Conservation (phyloP, 1,284 basidiomycete species). For the Meira miltonrushii region DNA sequence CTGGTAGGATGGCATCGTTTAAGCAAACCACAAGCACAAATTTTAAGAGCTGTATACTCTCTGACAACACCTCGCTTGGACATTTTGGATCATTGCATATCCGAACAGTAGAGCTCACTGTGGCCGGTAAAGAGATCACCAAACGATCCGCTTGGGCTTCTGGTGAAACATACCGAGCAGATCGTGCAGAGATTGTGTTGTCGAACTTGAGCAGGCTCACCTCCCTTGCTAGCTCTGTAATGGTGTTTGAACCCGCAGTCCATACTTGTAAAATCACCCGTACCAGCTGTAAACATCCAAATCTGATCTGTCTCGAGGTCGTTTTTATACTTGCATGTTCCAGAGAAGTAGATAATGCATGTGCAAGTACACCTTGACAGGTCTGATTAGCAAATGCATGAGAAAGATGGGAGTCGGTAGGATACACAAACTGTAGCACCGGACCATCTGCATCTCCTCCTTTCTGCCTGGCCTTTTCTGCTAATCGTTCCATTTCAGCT, state of each 20-base stretch:
- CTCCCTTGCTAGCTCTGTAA: neutral
- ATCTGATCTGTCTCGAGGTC: neutral
- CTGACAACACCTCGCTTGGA: neutral
- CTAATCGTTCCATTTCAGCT: neutral
- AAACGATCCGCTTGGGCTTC: constrained; percentile 6
- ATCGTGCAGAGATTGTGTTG: neutral
- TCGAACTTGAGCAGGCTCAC: neutral
- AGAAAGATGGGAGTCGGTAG: neutral
- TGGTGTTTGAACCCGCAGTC: constrained; percentile 1
- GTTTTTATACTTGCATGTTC: neutral
- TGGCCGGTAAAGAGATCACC: constrained; percentile 5
- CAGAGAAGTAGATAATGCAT: constrained; percentile 13
- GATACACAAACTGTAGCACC: neutral
- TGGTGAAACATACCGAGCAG: neutral
- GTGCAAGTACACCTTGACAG: constrained; percentile 5
- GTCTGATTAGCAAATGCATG: neutral
- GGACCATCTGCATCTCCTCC: neutral
- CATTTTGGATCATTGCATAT: neutral
- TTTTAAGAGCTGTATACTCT: neutral
- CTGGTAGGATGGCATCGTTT: too few species aligned
- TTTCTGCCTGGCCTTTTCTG: neutral
- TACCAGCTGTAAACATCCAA: constrained; percentile 1
- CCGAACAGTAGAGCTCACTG: constrained; percentile 3
- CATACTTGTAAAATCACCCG: constrained; percentile 8
- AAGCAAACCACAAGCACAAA: too few species aligned